Base-by-base conservation (phyloP, 2,329 filamentous ascomycete genomes). In the Lasiodiplodia sp. region DNA sequence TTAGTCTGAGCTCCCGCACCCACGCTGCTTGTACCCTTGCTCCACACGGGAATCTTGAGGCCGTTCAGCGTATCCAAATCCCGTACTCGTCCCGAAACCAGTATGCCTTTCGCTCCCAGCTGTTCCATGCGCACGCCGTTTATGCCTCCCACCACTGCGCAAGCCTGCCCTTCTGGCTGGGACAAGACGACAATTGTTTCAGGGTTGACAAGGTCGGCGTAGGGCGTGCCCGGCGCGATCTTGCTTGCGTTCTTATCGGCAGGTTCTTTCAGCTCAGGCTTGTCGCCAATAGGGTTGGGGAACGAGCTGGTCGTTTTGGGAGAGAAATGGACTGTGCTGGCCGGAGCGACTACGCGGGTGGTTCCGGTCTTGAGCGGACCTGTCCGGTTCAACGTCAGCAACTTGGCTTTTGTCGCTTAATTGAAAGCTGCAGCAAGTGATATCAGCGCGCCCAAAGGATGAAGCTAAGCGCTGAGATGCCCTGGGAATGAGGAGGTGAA, bases 81-180 rank as follows among this genome's bases (percentile, higher is more conserved):
- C 70, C 91, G 84, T 6, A 91, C 87, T 49, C 91, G 82, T 0
- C 91, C 91, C 72, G 88, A 85, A 8, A 92, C 88, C n/a, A 93
- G 80, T 12, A 91, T 85, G 2, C 85, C 90, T 72, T 83, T 82
- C 21, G 87, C 87, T 16, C 87, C 86, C 12, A 90, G 83, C 16
- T 85, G 77, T 73, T 88, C 88, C 86, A 93, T 91, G 23, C 91
- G 84, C 37, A 87, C 82, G 5, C 90, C 91, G 86, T 93, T 91
- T 71, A 94, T 92, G 21, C 91, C 91, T n/a, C 92, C 92, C 6
- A 92, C 85, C 8, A 92, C 85, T 6, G 91, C 91, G 78, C 91
- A 92, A 64, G 84, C 85, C 76, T 93, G 90, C 0, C 83, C 84
- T 0, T 82, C 74, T 0, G 91, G 90, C 73, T 93, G 91, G 70